phyloP scores from a whole-genome alignment of 2,329 filamentous ascomycete species.

The Sporothrix schenckii region DNA sequence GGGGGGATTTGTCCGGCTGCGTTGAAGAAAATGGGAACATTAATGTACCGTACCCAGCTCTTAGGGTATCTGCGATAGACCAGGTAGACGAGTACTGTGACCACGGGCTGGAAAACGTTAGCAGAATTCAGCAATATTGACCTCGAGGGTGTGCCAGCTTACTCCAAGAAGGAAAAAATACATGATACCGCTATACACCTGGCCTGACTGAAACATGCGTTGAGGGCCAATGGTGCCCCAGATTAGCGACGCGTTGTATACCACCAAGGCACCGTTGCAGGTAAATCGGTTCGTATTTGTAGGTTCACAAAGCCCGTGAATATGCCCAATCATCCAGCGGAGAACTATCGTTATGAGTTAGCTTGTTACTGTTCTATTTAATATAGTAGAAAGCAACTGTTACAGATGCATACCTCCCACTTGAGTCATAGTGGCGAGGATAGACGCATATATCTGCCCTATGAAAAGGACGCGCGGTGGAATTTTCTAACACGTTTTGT shows the following conservation, averaged over 20 bases:
- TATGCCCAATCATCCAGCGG: slow-evolving; percentile 55
- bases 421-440: slow-evolving; percentile 53
- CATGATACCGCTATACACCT: slow-evolving; percentile 54
- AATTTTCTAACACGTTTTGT: slow-evolving; percentile 46
- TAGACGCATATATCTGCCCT: slow-evolving; percentile 61
- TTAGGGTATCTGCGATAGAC: slow-evolving; percentile 27
- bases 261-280: slow-evolving; percentile 58
- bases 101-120: slow-evolving; percentile 21
- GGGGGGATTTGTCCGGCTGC: slow-evolving; percentile 33
- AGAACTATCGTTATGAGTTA: slow-evolving; percentile 46
- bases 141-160: slow-evolving; percentile 40
- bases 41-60: slow-evolving; percentile 32
- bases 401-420: slow-evolving; percentile 26
- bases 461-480: slow-evolving; percentile 62
- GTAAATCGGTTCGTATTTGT: slow-evolving; percentile 54
- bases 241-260: slow-evolving; percentile 59
- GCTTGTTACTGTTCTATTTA: slow-evolving; percentile 42
- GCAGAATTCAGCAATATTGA: slow-evolving; percentile 45
- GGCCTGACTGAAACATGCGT: slow-evolving; percentile 54
- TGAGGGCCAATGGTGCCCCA: slow-evolving; percentile 59
- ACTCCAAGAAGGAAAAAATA: slow-evolving; percentile 57
- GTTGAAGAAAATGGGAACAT: slow-evolving; percentile 34
- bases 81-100: slow-evolving; percentile 30
- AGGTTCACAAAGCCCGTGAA: slow-evolving; percentile 53
- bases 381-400: slow-evolving; percentile 50